These are phyloP conservation scores for Pseudozyma thailandica DNA, from an alignment of 1,284 basidiomycete genomes.

Conservation along the genomic window DNA sequence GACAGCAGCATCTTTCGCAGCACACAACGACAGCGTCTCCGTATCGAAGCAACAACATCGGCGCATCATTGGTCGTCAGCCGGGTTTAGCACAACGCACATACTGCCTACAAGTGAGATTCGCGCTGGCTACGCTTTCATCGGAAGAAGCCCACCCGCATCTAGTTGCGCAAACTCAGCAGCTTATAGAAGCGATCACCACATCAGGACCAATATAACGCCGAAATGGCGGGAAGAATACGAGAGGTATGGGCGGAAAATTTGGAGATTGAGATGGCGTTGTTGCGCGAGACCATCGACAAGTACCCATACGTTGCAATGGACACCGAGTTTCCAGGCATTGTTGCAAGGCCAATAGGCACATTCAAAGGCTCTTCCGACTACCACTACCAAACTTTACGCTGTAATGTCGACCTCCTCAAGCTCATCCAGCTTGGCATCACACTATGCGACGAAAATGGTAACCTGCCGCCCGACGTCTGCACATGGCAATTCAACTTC, in stretches of 20 bases:
- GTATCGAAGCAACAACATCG: too few species aligned
- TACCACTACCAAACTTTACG: conserved; percentile 99
- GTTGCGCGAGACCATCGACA: conserved; percentile 85
- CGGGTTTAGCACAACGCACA: too few species aligned
- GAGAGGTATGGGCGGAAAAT: conserved; percentile 92
- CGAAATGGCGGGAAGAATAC: conserved; percentile 63
- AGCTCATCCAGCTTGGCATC: conserved; percentile 96
- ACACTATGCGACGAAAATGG: conserved; percentile 94
- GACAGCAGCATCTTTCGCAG: neutral
- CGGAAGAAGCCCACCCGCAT: too few species aligned
- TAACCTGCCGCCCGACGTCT: conserved; percentile 80
- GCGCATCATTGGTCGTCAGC: too few species aligned
- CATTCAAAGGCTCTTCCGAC: conserved; percentile 95
- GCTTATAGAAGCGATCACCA: neutral
- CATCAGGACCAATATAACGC: neutral
- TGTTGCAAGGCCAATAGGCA: conserved; percentile 94
- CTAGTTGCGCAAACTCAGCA: neutral
- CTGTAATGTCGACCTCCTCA: conserved; percentile 92
- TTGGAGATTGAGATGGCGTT: conserved; percentile 90
- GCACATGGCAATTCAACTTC: conserved; percentile 99
- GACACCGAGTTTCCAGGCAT: conserved; percentile 99
- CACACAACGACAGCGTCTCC: too few species aligned
- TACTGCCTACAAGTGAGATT: too few species aligned
- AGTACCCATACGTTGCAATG: conserved; percentile 95
- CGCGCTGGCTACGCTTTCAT: too few species aligned